These are phyloP conservation scores for Lipomyces yamanashiensis DNA, from an alignment of 805 yeast species.

Conservation along the genomic window DNA sequence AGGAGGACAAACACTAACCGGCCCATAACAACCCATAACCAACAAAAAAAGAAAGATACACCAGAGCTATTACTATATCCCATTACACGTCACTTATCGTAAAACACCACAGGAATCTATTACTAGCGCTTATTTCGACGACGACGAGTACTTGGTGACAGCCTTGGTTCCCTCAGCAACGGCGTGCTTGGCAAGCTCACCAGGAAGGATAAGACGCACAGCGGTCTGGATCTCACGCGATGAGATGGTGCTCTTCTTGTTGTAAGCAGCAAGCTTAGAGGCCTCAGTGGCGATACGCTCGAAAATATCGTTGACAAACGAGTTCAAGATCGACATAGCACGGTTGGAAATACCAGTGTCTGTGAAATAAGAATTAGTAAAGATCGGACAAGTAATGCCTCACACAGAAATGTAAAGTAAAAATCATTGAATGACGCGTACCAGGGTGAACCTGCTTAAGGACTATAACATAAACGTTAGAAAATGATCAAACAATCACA, in stretches of 20 bases:
- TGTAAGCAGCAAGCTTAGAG: slow-evolving; percentile 97
- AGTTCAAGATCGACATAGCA: slow-evolving; percentile 98
- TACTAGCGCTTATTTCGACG: slow-evolving; percentile 17
- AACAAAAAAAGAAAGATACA: slow-evolving; percentile 31
- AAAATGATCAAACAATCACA: neutral
- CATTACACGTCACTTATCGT: slow-evolving; percentile 16
- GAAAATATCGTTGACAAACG: slow-evolving; percentile 95
- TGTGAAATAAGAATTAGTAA: slow-evolving; percentile 4
- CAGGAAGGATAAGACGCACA: slow-evolving; percentile 96
- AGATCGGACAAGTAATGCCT: neutral
- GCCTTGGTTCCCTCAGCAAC: slow-evolving; percentile 81
- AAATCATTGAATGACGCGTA: slow-evolving; percentile 9
- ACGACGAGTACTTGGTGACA: slow-evolving; percentile 39
- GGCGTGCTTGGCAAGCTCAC: slow-evolving; percentile 98
- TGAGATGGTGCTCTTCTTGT: slow-evolving; percentile 96
- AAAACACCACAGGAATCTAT: neutral
- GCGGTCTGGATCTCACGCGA: slow-evolving; percentile 99
- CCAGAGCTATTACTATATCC: slow-evolving; percentile 20
- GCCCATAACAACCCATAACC: slow-evolving; percentile 34
- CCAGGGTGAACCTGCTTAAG: slow-evolving; percentile 98
- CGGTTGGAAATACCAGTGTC: slow-evolving; percentile 97
- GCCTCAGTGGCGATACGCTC: slow-evolving; percentile 99
- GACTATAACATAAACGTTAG: slow-evolving; percentile 49
- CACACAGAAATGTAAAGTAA: slow-evolving; percentile 1
- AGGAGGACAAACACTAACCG: slow-evolving; percentile 14